Evolutionary conservation across 441 rosid species (phyloP).

Genomic region (Syzygium syzygioides): DNA sequence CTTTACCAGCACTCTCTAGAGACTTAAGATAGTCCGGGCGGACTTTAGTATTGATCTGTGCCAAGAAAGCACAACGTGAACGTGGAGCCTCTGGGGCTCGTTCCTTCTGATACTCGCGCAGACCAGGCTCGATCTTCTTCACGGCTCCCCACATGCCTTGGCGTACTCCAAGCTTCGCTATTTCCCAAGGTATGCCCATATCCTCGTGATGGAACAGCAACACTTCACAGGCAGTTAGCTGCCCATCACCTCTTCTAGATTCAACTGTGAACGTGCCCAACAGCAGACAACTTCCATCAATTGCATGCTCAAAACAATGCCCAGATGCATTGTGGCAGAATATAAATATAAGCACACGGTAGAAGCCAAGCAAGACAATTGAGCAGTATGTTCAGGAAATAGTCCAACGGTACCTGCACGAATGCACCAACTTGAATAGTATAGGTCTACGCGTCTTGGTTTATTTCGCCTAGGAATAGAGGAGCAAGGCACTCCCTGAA

Average conservation of each 20-base stretch:
- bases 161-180: slow-evolving; percentile 74
- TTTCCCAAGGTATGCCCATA: slow-evolving; percentile 83
- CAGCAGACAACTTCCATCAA: not conserved
- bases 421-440: slow-evolving; percentile 91
- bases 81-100: slow-evolving; percentile 39
- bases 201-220: slow-evolving; percentile 76
- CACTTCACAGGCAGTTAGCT: slow-evolving; percentile 65
- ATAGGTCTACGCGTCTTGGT: slow-evolving; percentile 87
- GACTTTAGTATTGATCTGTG: slow-evolving; percentile 56
- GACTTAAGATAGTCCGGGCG: slow-evolving; percentile 26
- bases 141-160: slow-evolving; percentile 90
- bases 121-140: slow-evolving; percentile 71
- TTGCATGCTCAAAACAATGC: not conserved
- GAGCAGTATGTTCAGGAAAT: not conserved
- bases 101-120: slow-evolving; percentile 56
- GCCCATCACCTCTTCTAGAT: slow-evolving; percentile 52
- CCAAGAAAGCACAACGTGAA: slow-evolving; percentile 56
- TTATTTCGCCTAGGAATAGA: slow-evolving; percentile 66
- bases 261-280: slow-evolving; percentile 35
- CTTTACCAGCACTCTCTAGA: slow-evolving; percentile 12
- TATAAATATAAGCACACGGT: not conserved
- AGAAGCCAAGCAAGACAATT: not conserved
- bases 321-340: not conserved
- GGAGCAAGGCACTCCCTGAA: slow-evolving; percentile 71
- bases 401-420: slow-evolving; percentile 57